Evolutionary conservation across 2,329 filamentous ascomycete genomes (phyloP), one percentile per base, ranked within the genome.

Genomic region (Aspergillus sp.): DNA sequence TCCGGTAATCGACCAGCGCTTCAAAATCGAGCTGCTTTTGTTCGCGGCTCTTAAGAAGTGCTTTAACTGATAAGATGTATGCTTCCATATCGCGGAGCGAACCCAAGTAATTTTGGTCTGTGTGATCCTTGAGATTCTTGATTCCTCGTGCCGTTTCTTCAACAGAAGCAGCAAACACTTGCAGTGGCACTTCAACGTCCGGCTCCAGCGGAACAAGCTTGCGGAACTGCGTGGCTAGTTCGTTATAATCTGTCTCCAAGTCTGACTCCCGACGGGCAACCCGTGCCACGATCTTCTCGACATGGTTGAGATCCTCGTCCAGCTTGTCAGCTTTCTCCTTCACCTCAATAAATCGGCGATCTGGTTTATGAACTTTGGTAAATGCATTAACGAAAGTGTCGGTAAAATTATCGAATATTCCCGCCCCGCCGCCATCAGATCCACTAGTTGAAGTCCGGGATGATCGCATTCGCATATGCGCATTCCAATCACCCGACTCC

Each of bases 1-100:
- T 90, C 53, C 97, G 89, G 74, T 98, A 98, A 72, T 98, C 93
- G 26, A 92, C 96, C 34, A 99, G 83, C 63, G 91, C 93, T 77
- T 99, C 95, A 69, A 93, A 96, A 78, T 99, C 95, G 57, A 99
- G 88, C 74, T 99, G 95, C 73, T 99, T 99, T 78, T 96, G 92
- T 78, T 99, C 95, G 36, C 95, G 88, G 1, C 91, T 91, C 74
- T 96, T 96, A 62, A 99, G 86, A 5, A 99, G 86, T 22, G 86
- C 83, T 75, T 96, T 96, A 47, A 98, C 80, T 0, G 92, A 89
- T n/a, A 85, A 79, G 63, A 92, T 93, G 76, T 98, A 99, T 24
- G 92, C 89, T 67, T 96, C 90, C 93, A 98, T 96, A 76, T 99
- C 95, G 50, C 92, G 87, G 53, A 99, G 81, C 55, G 89, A 93